Base-by-base conservation (phyloP, 768 basidiomycete species). In the Tylopilus subfusipes region DNA sequence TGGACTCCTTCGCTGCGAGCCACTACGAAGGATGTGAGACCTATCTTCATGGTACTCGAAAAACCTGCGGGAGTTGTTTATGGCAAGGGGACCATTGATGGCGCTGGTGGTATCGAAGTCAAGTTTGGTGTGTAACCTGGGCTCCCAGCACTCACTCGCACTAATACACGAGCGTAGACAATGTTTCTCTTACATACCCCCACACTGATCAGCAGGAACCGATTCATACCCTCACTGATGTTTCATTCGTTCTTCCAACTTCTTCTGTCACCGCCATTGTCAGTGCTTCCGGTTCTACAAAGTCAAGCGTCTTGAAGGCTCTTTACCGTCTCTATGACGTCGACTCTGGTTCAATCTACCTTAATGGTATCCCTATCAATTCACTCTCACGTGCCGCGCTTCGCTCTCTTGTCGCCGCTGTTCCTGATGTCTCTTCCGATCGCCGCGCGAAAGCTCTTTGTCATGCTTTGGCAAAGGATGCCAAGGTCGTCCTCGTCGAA, bases 241-340 rank as follows among this genome's bases (percentile, higher is more conserved):
- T 98, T 36, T 90, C 87, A 2, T 98, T 98, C 79, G 88, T 82
- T 62, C 86, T 98, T 19, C 89, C 90, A 0, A 90, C 88, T 65
- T 89, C 90, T 5, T 83, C 85, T 5, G 86, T 90, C 14, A 93
- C 97, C 19, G 96, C 95, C 0, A 80, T 98, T 21, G 92, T 98
- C 14, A 93, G 88, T 21, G 85, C 88, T 65, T 84, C 85, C 3
- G 91, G 90, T 1, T 76, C 87, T 3, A 86, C 92, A 13, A 95
- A 93, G 70, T 89, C 86, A 11, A 90, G 92, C 1, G 84, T 93
- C 52, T 72, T 93, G 47, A 86, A 92, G n/a, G 77, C 95, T 27
- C 76, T 98, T 16, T 97, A 92, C 71, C 81, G 94, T 21, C 93
- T 98, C 73, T 97, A 98, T 68, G 94, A 98, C 63, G 77, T 94